A percentile compares a stretch with the other conserved stretches of the same genome.
These are phyloP conservation scores for Panicum miliaceum DNA, from an alignment of 176 grass and related monocot genomes.

Conservation along the genomic window DNA sequence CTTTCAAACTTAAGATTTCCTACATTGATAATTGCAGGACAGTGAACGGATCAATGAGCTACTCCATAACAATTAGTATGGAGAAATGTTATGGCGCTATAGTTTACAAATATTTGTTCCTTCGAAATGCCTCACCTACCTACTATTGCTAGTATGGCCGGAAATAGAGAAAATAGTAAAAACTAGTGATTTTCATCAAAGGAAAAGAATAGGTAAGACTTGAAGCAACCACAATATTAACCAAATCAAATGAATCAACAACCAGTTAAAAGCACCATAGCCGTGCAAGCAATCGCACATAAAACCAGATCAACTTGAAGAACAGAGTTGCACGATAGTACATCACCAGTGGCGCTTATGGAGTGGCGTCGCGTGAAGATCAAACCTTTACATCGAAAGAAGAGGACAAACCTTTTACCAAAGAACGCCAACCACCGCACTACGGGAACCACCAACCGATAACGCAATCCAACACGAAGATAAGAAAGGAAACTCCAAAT, in stretches of 20 bases:
- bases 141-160: neutral
- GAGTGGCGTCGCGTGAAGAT: neutral
- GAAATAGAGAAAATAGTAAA: conserved; percentile 13
- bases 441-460: conserved; percentile 34
- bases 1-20: neutral
- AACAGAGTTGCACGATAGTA: neutral
- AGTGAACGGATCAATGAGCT: neutral
- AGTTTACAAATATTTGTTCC: neutral
- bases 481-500: neutral
- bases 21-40: conserved; percentile 3
- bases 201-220: conserved; percentile 5
- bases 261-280: neutral
- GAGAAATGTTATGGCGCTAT: neutral
- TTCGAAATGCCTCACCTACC: neutral
- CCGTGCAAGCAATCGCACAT: neutral
- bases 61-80: neutral
- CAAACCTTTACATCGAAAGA: conserved; percentile 9
- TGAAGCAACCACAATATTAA: neutral
- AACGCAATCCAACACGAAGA: conserved; percentile 33
- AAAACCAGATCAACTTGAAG: neutral
- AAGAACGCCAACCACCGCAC: conserved; percentile 46
- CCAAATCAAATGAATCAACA: neutral
- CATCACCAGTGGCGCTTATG: neutral
- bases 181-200: conserved; percentile 5
- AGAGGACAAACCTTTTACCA: conserved; percentile 14